These are phyloP conservation scores for Geranium brycei DNA, from an alignment of 345 rosid genomes.

Conservation along the genomic window DNA sequence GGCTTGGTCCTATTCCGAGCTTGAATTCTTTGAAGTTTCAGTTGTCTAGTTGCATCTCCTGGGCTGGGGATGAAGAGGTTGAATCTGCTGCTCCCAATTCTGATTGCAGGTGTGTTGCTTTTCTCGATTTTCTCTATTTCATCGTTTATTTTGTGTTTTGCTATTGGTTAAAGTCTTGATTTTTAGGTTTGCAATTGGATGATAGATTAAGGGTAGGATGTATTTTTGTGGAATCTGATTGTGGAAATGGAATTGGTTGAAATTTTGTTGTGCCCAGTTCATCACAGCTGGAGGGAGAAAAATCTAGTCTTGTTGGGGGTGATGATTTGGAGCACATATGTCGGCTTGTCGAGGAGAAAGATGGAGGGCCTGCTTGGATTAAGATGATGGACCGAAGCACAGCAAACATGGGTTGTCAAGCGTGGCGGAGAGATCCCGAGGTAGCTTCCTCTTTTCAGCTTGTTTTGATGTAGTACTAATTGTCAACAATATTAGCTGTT, in stretches of 20 bases:
- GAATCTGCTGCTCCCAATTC: conserved; percentile 17
- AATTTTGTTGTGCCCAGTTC: conserved; percentile 22
- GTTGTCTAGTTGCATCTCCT: conserved; percentile 36
- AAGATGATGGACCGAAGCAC: conserved; percentile 87
- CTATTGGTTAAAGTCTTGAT: background rate
- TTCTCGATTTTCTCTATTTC: background rate
- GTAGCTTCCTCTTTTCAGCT: conserved; percentile 19
- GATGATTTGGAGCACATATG: conserved; percentile 61
- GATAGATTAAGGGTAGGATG: background rate
- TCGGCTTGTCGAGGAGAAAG: conserved; percentile 71
- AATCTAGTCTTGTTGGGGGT: conserved; percentile 29
- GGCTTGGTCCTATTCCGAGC: conserved; percentile 21
- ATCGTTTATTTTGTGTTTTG: background rate
- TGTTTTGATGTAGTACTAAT: background rate
- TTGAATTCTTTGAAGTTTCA: conserved; percentile 38
- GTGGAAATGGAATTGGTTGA: conserved; percentile 2
- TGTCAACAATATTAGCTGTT: background rate
- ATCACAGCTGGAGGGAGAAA: conserved; percentile 19
- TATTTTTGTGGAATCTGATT: background rate
- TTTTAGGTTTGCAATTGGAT: background rate
- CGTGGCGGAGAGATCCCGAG: conserved; percentile 87
- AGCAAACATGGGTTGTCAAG: conserved; percentile 57
- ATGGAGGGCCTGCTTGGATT: conserved; percentile 93
- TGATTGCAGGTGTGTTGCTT: conserved; percentile 37
- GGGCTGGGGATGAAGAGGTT: conserved; percentile 24